These are phyloP conservation scores for Leucoagaricus sp. DNA, from an alignment of 1,284 basidiomycete species.

Conservation along the genomic window DNA sequence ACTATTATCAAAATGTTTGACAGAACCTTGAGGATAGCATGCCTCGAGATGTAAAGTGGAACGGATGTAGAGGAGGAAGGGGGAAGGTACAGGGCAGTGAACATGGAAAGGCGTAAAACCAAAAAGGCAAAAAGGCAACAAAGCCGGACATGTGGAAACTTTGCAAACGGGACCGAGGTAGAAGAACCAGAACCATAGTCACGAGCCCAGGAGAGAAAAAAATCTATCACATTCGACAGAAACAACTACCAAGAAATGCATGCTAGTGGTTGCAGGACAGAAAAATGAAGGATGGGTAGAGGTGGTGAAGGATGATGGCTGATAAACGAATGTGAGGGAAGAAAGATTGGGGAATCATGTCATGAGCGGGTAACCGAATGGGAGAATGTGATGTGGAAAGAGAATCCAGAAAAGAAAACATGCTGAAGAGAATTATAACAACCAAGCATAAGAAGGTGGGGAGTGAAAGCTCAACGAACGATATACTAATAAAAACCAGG, in stretches of 20 bases:
- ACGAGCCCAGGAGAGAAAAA: not conserved
- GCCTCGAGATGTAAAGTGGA: too few relatives aligned
- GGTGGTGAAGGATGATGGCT: constrained; percentile 1
- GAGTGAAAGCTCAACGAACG: constrained; percentile 11
- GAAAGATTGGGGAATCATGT: not conserved
- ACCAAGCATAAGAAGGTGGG: not conserved
- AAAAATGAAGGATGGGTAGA: constrained; percentile 11
- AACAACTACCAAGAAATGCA: not conserved
- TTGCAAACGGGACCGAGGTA: too few relatives aligned
- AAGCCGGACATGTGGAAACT: too few relatives aligned
- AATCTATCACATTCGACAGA: constrained; percentile 1
- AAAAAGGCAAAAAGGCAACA: too few relatives aligned
- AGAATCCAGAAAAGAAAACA: constrained; percentile 6
- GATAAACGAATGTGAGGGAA: constrained; percentile 2
- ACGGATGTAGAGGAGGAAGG: too few relatives aligned
- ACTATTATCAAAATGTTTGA: too few relatives aligned
- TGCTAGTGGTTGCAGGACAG: constrained; percentile 3
- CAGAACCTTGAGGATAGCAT: too few relatives aligned
- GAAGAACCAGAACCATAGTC: too few relatives aligned
- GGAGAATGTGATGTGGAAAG: constrained; percentile 15
- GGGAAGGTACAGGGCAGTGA: too few relatives aligned
- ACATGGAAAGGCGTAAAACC: too few relatives aligned
- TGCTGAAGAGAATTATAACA: not conserved
- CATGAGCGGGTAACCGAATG: constrained; percentile 13
- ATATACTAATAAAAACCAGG: constrained; percentile 22